Percentiles rank a stretch among this genome's conserved stretches.
phyloP scores from a whole-genome alignment of 2,329 filamentous ascomycete species.

The Nigrospora osmanthi region DNA sequence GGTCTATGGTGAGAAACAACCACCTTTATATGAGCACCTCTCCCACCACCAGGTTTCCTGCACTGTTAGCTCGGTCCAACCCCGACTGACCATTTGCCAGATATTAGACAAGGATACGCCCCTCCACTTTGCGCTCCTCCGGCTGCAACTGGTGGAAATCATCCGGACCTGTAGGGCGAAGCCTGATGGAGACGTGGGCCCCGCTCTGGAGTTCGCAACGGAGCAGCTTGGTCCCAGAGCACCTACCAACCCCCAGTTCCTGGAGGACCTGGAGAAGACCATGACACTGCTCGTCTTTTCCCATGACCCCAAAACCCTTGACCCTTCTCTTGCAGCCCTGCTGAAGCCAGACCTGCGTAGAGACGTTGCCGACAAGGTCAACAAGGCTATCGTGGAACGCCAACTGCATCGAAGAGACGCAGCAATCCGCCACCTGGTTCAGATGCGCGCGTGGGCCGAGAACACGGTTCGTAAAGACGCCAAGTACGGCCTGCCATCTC shows the following conservation, averaged over 20 bases:
- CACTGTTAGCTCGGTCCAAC: not conserved
- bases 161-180: constrained; percentile 68
- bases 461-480: constrained; percentile 39
- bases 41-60: not conserved
- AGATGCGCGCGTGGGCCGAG: constrained; percentile 81
- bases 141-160: constrained; percentile 87
- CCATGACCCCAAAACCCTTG: constrained; percentile 57
- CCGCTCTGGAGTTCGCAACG: constrained; percentile 80
- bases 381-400: constrained; percentile 73
- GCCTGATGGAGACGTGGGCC: constrained; percentile 63
- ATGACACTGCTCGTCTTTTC: constrained; percentile 90
- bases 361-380: constrained; percentile 80
- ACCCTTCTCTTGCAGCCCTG: constrained; percentile 66
- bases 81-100: constrained; percentile 36
- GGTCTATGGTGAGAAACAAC: constrained; percentile 86
- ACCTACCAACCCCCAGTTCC: constrained; percentile 70
- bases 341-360: constrained; percentile 73
- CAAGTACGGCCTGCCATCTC: constrained; percentile 29
- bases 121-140: constrained; percentile 82
- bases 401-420: constrained; percentile 71
- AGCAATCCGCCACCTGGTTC: constrained; percentile 73
- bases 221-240: constrained; percentile 82
- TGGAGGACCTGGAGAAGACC: constrained; percentile 82
- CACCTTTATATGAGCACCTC: constrained; percentile 61
- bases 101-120: constrained; percentile 77